Evolutionary conservation across 345 rosid genomes (phyloP), one percentile per base, ranked within the genome.

Genomic region (Firmiana major): DNA sequence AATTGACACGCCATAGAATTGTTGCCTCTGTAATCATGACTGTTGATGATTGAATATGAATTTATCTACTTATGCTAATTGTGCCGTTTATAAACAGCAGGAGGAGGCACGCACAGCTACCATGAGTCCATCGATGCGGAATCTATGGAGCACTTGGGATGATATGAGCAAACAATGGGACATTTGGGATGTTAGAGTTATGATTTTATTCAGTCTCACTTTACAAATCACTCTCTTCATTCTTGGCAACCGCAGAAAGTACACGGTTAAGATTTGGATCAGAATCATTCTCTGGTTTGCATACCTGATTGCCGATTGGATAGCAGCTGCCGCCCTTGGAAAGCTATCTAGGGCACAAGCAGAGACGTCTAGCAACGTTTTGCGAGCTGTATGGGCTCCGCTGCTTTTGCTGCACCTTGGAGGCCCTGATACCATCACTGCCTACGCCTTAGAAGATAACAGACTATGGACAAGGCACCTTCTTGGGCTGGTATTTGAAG

Each of bases 361-460:
- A 10, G 7, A 38, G 22, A 2, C 19, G 1, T 15, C 48, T n/a
- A 9, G 17, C 17, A 13, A n/a, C 19, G 9, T 67, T 43, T 9
- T 67, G 2, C 6, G 36, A 24, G 51, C 31, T 11, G 2, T 43
- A 38, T 85, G 82, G 82, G 75, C 83, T 7, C 81, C 83, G 1
- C 70, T 83, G 60, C 81, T 85, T 21, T 49, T 85, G 19, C 31
- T 83, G 64, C 84, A 83, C 54, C 45, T 79, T 0, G 83, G 84
- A 7, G 83, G 86, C 3, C 83, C 79, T 10, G 84, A 85, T 10
- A 74, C 71, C 12, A 81, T 82, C 62, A 80, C 82, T 2, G 74
- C 82, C 0, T 78, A 71, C n/a, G 9, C 83, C 26, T 6, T 81
- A 59, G 85, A 86, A 69, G 88, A 81, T 76, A 86, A 86, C 36